Evolutionary conservation across 352 stramenopile species (phyloP).

Genomic region (Pythium coloratum): DNA sequence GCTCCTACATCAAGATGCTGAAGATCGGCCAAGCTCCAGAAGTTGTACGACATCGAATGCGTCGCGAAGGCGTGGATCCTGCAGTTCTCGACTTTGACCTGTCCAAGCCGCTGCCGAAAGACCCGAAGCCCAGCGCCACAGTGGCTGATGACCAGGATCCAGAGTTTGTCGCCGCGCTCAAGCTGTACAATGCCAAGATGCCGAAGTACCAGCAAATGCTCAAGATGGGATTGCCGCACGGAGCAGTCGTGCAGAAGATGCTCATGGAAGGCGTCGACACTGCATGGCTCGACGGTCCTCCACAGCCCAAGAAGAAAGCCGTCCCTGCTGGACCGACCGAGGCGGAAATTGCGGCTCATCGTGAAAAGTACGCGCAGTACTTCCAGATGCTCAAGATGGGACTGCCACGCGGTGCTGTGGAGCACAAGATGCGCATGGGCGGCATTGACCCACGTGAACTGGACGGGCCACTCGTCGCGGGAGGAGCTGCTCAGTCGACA

Average conservation of each 20-base stretch:
- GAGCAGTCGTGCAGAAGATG: conserved; percentile 85
- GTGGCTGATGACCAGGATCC: conserved; percentile 42
- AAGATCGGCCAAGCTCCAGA: conserved; percentile 65
- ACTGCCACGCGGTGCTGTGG: conserved; percentile 67
- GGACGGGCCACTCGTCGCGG: conserved; percentile 45
- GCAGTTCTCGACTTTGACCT: conserved; percentile 65
- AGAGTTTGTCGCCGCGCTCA: conserved; percentile 49
- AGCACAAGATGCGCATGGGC: conserved; percentile 85
- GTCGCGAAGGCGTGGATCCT: conserved; percentile 61
- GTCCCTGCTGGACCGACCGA: conserved; percentile 35
- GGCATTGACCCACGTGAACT: conserved; percentile 68
- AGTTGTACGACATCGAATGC: conserved; percentile 81
- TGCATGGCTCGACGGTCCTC: conserved; percentile 61
- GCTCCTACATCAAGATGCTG: conserved; percentile 84
- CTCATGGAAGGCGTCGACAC: conserved; percentile 71
- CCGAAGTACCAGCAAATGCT: conserved; percentile 79
- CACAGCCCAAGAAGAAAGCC: conserved; percentile 40
- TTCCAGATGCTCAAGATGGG: conserved; percentile 85
- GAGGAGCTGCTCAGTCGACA: conserved; percentile 9
- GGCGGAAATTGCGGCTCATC: conserved; percentile 54
- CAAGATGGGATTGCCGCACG: conserved; percentile 66
- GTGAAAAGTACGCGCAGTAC: conserved; percentile 80
- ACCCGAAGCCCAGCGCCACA: conserved; percentile 15
- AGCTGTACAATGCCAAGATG: conserved; percentile 68
- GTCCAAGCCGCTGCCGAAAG: conserved; percentile 42